Evolutionary conservation across 345 rosid genomes (phyloP).

Genomic region (Euphorbia pulcherrima): DNA sequence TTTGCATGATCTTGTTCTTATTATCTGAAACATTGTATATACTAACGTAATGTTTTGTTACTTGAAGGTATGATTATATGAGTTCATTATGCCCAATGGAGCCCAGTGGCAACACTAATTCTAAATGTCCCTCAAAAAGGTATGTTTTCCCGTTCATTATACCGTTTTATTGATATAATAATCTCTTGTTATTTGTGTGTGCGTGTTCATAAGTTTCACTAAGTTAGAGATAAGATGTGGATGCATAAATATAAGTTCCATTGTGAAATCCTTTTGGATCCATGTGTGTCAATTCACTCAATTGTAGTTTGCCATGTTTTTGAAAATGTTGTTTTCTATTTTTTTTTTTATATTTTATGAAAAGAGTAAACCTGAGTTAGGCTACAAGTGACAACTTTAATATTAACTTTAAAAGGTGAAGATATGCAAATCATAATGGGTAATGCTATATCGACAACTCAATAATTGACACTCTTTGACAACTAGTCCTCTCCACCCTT

Average conservation of each 20-base stretch:
- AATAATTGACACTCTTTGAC: too few species aligned
- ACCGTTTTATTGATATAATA: not conserved
- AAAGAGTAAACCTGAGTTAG: not conserved
- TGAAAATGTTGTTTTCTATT: not conserved
- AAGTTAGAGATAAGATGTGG: not conserved
- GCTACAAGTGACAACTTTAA: not conserved
- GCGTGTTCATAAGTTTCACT: not conserved
- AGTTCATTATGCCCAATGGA: slow-evolving; percentile 62
- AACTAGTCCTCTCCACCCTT: too few species aligned
- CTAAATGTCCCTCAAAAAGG: slow-evolving; percentile 53
- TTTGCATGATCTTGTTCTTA: slow-evolving; percentile 7
- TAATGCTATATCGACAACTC: too few species aligned
- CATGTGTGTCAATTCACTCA: not conserved
- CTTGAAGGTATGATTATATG: slow-evolving; percentile 59
- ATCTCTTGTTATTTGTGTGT: not conserved
- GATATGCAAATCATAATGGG: too few species aligned
- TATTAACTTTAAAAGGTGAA: not conserved
- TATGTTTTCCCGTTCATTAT: slow-evolving; percentile 15
- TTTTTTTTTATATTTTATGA: slow-evolving; percentile 5
- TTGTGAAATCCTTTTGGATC: not conserved
- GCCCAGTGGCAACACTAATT: slow-evolving; percentile 30
- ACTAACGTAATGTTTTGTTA: slow-evolving; percentile 16
- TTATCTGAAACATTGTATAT: slow-evolving; percentile 1
- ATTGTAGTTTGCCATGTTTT: not conserved
- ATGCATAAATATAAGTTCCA: not conserved